phyloP scores from a whole-genome alignment of 1,139 yeast species.

The Debaryomyces fabryi region DNA sequence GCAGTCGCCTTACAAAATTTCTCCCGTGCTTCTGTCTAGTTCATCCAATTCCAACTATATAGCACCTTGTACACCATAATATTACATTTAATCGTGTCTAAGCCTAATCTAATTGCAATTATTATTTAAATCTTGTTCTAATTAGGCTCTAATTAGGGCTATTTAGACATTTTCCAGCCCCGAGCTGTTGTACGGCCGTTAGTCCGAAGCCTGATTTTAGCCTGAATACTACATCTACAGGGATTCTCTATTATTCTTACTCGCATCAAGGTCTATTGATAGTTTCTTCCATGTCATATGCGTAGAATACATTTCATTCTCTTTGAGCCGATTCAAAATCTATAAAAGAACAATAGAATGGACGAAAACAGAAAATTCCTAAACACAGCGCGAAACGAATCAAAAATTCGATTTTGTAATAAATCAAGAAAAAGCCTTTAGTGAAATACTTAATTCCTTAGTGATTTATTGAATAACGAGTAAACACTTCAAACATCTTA shows the following conservation, averaged over 20 bases:
- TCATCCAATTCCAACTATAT: neutral
- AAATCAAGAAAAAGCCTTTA: neutral
- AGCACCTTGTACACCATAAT: neutral
- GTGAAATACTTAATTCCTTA: neutral
- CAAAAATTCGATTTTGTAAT: neutral
- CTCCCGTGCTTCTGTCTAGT: neutral
- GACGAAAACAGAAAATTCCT: neutral
- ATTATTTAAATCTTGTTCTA: no score
- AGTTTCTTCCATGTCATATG: neutral
- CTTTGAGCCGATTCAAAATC: neutral
- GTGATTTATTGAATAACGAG: neutral
- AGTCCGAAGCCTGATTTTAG: neutral
- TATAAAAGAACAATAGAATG: neutral
- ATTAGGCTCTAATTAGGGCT: neutral
- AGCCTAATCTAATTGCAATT: neutral
- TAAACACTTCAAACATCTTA: neutral
- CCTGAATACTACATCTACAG: neutral
- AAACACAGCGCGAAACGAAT: conserved; percentile 2
- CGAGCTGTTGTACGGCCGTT: neutral
- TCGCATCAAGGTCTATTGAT: neutral
- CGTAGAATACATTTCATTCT: neutral
- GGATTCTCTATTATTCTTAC: neutral
- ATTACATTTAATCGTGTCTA: neutral
- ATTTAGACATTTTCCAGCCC: neutral
- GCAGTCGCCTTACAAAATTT: neutral